Percentiles rank a stretch among this genome's conserved stretches.
Evolutionary conservation across 257 asterid genomes (phyloP).

Genomic region (Ehretia macrophylla): DNA sequence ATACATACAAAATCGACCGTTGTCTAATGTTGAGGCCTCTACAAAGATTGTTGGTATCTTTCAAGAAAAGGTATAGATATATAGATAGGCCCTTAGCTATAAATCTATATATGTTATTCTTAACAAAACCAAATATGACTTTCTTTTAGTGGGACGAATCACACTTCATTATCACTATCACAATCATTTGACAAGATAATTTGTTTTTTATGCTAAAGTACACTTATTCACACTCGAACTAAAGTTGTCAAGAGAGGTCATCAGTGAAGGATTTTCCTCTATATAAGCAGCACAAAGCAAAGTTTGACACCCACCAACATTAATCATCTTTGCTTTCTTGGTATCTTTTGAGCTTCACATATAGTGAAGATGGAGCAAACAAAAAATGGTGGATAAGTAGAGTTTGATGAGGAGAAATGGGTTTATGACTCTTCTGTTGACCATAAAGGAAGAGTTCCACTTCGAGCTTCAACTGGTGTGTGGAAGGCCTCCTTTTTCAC

Average conservation of each 20-base stretch:
- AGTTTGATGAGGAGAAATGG: slow-evolving; percentile 55
- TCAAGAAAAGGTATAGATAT: no score
- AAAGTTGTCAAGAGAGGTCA: not conserved
- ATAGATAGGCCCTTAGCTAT: no score
- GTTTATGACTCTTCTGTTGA: slow-evolving; percentile 72
- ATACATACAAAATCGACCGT: no score
- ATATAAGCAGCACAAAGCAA: not conserved
- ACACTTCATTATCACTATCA: not conserved
- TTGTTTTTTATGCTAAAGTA: no score
- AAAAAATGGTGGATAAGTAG: slow-evolving; percentile 18
- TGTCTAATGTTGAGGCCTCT: no score
- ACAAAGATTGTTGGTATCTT: no score
- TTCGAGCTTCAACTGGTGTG: slow-evolving; percentile 71
- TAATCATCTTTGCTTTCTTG: not conserved
- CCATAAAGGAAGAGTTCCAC: slow-evolving; percentile 67
- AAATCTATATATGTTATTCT: no score
- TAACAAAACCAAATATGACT: no score
- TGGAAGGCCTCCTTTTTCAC: slow-evolving; percentile 93
- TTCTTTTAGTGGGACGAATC: not conserved
- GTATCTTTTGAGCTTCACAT: not conserved
- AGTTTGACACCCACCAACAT: not conserved
- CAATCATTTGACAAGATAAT: not conserved
- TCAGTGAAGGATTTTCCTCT: not conserved
- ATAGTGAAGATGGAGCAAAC: slow-evolving; percentile 35
- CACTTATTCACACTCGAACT: not conserved